Conservation (phyloP, 2,329 filamentous ascomycete species). For the Orbilia oligospora region DNA sequence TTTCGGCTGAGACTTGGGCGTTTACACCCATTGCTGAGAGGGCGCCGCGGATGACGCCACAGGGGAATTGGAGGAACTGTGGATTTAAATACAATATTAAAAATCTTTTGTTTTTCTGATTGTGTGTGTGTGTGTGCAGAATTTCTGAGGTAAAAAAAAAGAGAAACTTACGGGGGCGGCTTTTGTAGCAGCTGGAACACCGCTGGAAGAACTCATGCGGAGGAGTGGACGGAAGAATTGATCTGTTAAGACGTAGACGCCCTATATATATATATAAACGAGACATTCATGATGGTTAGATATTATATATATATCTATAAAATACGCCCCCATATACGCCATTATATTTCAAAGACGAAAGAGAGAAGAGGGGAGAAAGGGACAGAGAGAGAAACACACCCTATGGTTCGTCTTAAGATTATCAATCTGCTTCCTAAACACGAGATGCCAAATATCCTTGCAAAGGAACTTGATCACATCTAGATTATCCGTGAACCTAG, state of each 20-base stretch:
- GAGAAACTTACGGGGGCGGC: slow-evolving; percentile 82
- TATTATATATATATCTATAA: neutral
- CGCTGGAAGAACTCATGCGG: slow-evolving; percentile 87
- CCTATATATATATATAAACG: slow-evolving; percentile 70
- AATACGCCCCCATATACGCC: too few relatives aligned
- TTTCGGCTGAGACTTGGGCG: slow-evolving; percentile 92
- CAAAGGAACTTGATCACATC: slow-evolving; percentile 99
- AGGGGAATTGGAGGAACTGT: slow-evolving; percentile 94
- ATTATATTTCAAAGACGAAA: neutral
- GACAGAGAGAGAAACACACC: slow-evolving; percentile 71
- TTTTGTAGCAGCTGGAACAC: slow-evolving; percentile 76
- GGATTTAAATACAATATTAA: too few relatives aligned
- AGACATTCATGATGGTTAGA: neutral
- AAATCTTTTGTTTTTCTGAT: too few relatives aligned
- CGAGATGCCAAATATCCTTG: slow-evolving; percentile 95
- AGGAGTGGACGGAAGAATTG: slow-evolving; percentile 89
- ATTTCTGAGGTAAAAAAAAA: too few relatives aligned
- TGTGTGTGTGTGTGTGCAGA: too few relatives aligned
- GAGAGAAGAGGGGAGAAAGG: slow-evolving; percentile 62
- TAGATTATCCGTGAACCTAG: slow-evolving; percentile 90
- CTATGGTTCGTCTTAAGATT: slow-evolving; percentile 98
- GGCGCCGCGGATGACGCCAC: slow-evolving; percentile 91
- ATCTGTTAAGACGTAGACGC: slow-evolving; percentile 96
- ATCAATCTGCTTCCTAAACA: slow-evolving; percentile 97
- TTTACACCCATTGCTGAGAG: slow-evolving; percentile 91